Evolutionary conservation across 768 basidiomycete genomes (phyloP).

Genomic region (Xerocomellus intermedius): DNA sequence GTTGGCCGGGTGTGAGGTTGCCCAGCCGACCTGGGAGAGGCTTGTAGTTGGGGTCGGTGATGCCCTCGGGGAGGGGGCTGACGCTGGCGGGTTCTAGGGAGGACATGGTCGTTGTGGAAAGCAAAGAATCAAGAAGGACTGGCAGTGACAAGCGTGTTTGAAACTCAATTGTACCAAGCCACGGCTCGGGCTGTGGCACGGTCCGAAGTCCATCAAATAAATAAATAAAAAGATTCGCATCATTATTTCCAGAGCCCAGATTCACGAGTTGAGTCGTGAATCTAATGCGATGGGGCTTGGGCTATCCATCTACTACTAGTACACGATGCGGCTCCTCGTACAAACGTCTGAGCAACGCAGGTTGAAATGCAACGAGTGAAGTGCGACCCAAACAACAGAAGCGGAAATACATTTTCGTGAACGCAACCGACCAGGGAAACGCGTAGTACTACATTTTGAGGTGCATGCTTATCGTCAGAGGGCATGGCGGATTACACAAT

Average conservation of each 20-base stretch:
- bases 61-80: slow-evolving; percentile 53
- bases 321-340: slow-evolving; percentile 28
- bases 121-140: background rate
- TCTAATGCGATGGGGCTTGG: slow-evolving; percentile 34
- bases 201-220: background rate
- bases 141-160: slow-evolving; percentile 2
- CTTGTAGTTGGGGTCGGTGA: slow-evolving; percentile 63
- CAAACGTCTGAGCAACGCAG: slow-evolving; percentile 27
- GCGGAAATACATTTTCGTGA: slow-evolving; percentile 9
- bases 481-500: slow-evolving; percentile 53
- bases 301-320: slow-evolving; percentile 26
- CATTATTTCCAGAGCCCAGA: slow-evolving; percentile 35
- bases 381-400: background rate
- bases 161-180: slow-evolving; percentile 11
- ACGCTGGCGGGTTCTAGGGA: slow-evolving; percentile 43
- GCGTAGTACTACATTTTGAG: slow-evolving; percentile 16
- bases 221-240: slow-evolving; percentile 25
- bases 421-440: background rate
- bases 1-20: slow-evolving; percentile 66
- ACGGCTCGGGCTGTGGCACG: background rate
- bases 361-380: slow-evolving; percentile 33
- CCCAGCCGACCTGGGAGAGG: slow-evolving; percentile 74
- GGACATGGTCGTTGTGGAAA: slow-evolving; percentile 28
- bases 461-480: background rate
- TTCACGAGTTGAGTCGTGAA: slow-evolving; percentile 34